A percentile compares a stretch with the other conserved stretches of the same genome.
phyloP scores from a whole-genome alignment of 2,329 filamentous ascomycete genomes.

The Aspergillus bombycis region DNA sequence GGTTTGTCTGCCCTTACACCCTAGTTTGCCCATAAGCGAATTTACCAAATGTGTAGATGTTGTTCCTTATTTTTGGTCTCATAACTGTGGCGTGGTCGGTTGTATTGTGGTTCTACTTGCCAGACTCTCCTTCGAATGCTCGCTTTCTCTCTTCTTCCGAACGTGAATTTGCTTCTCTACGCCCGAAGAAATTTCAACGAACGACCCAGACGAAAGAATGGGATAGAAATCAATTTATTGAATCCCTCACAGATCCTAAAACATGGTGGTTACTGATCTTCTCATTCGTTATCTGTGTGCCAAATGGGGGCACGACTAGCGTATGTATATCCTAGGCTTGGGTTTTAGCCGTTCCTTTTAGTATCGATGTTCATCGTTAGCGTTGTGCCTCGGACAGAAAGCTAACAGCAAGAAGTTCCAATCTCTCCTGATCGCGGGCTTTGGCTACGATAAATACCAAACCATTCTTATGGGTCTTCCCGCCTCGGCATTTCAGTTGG shows the following conservation, averaged over 20 bases:
- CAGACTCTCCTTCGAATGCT: slow-evolving; percentile 21
- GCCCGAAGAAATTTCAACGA: slow-evolving; percentile 14
- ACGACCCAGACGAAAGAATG: slow-evolving; percentile 15
- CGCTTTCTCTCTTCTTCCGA: slow-evolving; percentile 17
- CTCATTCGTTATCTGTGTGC: slow-evolving; percentile 20
- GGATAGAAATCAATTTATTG: slow-evolving; percentile 30
- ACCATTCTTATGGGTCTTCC: slow-evolving; percentile 28
- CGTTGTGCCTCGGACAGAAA: neutral
- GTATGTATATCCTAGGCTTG: slow-evolving; percentile 8
- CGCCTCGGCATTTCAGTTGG: slow-evolving; percentile 22
- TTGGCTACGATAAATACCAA: slow-evolving; percentile 26
- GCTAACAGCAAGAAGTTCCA: slow-evolving; percentile 12
- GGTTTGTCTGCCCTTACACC: slow-evolving; percentile 1
- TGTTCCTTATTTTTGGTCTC: slow-evolving; percentile 25
- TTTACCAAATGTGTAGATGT: neutral
- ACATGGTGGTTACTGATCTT: slow-evolving; percentile 35
- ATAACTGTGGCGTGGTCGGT: slow-evolving; percentile 18
- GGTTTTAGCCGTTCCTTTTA: too few relatives aligned
- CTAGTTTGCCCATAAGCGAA: too few relatives aligned
- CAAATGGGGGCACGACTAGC: slow-evolving; percentile 23
- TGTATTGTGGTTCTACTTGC: slow-evolving; percentile 20
- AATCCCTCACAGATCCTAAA: slow-evolving; percentile 36
- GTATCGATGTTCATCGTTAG: neutral
- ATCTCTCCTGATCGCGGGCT: slow-evolving; percentile 25
- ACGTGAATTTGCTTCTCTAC: slow-evolving; percentile 13